These are phyloP conservation scores for Tulasnella sp. DNA, from an alignment of 768 basidiomycete genomes.

Conservation along the genomic window DNA sequence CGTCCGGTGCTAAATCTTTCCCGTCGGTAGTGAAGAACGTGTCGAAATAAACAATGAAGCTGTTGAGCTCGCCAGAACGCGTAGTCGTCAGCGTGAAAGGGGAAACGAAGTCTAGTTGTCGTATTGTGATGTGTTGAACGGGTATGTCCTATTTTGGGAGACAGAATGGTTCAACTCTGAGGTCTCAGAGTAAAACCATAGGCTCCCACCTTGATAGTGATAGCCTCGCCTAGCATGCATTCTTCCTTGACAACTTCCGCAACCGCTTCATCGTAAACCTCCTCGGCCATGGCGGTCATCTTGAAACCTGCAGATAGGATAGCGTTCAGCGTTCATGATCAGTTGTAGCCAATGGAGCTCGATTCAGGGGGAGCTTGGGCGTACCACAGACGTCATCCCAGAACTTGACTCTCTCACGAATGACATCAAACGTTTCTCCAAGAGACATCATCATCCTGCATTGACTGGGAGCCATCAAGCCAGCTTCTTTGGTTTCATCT, in stretches of 20 bases:
- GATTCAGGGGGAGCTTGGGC: conserved; percentile 22
- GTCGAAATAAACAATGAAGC: conserved; percentile 90
- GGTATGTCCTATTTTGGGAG: conserved; percentile 58
- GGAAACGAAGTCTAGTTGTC: conserved; percentile 72
- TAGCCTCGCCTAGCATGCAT: conserved; percentile 55
- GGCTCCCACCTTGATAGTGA: conserved; percentile 53
- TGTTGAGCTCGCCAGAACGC: conserved; percentile 47
- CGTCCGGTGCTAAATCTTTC: conserved; percentile 44
- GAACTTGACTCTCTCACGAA: conserved; percentile 76
- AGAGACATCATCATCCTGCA: conserved; percentile 77
- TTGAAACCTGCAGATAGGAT: conserved; percentile 61
- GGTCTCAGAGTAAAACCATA: neutral
- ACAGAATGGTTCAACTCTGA: neutral
- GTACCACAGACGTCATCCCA: conserved; percentile 89
- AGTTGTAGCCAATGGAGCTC: neutral
- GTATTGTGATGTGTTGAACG: conserved; percentile 52
- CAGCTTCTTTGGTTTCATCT: conserved; percentile 28
- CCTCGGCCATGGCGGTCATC: conserved; percentile 68
- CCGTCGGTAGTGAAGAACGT: conserved; percentile 73
- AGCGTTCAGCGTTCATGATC: neutral
- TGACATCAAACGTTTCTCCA: conserved; percentile 65
- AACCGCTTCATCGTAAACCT: conserved; percentile 71
- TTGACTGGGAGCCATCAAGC: conserved; percentile 88
- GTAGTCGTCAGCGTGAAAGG: conserved; percentile 63
- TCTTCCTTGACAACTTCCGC: conserved; percentile 68